Base-by-base conservation (phyloP, 225 moss, liverwort and hornwort species). In the Neckera pumila region DNA sequence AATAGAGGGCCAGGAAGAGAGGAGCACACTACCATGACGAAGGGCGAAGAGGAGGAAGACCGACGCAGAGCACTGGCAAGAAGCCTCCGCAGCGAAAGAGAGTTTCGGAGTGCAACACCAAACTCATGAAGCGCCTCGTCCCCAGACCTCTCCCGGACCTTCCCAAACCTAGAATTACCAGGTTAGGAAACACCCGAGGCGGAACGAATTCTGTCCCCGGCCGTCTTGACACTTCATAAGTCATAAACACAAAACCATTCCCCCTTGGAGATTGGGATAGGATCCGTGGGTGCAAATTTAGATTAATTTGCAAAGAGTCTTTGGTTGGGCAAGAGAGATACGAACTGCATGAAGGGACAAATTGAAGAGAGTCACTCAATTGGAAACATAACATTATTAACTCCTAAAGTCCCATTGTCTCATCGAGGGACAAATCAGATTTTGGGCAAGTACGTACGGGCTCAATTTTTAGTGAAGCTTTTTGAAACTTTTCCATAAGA, bases 41-140 rank as follows among this genome's bases (percentile, higher is more conserved):
- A 69, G 19, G 47, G 38, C 43, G 49, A 69, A 17, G 61, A 11
- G 45, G 84, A 51, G 27, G 56, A 77, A n/a, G 70, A 67, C 72
- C 64, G 83, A 86, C 36, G 66, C 54, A 73, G 80, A 80, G 76
- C 79, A 43, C 61, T 43, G 84, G 56, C 88, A 34, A 76, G 74
- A 76, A 57, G 90, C 88, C 90, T 90, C 86, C 69, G 88, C 90
- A 72, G 86, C 47, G 28, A 85, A 80, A 90, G 51, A 88, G 21
- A 26, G 9, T 4, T 2, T 1, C 0, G 0, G 11, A 3, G 9
- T 19, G 2, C 31, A 26, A 42, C 40, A 27, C 27, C 58, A 22
- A 81, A 27, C 42, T 80, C 66, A 81, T 87, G 61, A 42, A 58
- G 75, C 28, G 49, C 85, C 78, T 66, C 74, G 53, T 61, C 26